A percentile compares a stretch with the other conserved stretches of the same genome.
Conservation (phyloP, 768 basidiomycete species). For the Trametes cinnabarina region DNA sequence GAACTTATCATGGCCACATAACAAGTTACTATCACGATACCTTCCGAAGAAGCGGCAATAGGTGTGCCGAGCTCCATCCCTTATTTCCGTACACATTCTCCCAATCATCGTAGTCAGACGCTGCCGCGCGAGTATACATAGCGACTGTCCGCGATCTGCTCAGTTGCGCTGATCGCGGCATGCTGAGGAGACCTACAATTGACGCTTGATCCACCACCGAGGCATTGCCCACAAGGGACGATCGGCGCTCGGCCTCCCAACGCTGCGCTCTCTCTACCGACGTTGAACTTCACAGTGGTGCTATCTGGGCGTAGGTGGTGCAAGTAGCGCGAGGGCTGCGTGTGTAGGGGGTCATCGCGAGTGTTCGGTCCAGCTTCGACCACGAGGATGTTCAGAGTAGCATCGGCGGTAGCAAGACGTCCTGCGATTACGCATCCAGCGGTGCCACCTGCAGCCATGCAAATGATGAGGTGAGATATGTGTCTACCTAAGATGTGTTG, state of each 20-base stretch:
- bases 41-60: conserved; percentile 56
- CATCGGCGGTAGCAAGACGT: conserved; percentile 50
- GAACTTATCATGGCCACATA: no score
- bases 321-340: conserved; percentile 52
- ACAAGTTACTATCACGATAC: background rate
- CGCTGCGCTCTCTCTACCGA: conserved; percentile 38
- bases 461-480: background rate
- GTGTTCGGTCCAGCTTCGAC: conserved; percentile 59
- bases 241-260: conserved; percentile 43
- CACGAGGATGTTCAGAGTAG: conserved; percentile 53
- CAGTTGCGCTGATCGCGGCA: no score
- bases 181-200: conserved; percentile 43
- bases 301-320: conserved; percentile 37
- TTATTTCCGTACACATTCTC: conserved; percentile 44
- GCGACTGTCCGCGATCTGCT: no score
- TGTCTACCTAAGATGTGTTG: background rate
- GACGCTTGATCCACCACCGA: conserved; percentile 60
- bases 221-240: conserved; percentile 44
- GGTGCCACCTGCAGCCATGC: conserved; percentile 39
- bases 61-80: conserved; percentile 54
- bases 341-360: conserved; percentile 43
- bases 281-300: conserved; percentile 44
- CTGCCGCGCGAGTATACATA: conserved; percentile 52
- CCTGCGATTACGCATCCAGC: conserved; percentile 56
- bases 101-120: conserved; percentile 66